Conservation (phyloP, 345 rosid genomes). For the Abelmoschus esculentus region DNA sequence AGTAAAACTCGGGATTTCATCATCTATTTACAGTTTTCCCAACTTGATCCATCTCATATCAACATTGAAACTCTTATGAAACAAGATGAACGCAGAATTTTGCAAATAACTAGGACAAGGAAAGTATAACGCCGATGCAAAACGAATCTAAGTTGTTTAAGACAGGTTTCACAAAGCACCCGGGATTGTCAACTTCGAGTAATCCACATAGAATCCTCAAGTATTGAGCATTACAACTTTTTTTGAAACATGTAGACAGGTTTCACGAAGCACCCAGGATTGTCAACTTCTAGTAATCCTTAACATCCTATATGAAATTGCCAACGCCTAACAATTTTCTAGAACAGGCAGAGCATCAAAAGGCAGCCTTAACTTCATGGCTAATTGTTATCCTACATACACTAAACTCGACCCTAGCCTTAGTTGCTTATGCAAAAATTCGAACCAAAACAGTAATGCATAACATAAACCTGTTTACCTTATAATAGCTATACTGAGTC, state of each 20-base stretch:
- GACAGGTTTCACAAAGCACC: neutral
- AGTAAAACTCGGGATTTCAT: neutral
- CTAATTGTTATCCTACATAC: neutral
- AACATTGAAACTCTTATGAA: neutral
- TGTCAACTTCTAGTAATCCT: no score
- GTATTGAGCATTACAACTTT: neutral
- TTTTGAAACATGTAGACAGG: neutral
- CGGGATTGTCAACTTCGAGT: no score
- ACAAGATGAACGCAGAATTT: neutral
- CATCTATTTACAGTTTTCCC: neutral
- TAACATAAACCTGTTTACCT: constrained; percentile 36
- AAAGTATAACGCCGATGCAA: no score
- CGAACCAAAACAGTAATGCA: neutral
- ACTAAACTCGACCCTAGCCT: neutral
- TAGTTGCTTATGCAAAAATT: neutral
- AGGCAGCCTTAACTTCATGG: no score
- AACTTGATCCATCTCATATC: neutral
- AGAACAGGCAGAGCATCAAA: no score
- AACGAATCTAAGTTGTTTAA: neutral
- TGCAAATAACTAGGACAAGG: neutral
- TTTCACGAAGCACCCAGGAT: no score
- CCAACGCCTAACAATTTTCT: neutral
- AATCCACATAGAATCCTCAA: neutral
- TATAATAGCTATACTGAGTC: constrained; percentile 75
- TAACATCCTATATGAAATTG: neutral